A percentile compares a stretch with the other conserved stretches of the same genome.
These are phyloP conservation scores for Akanthomyces lecanii DNA, from an alignment of 2,329 filamentous ascomycete genomes.

Conservation along the genomic window DNA sequence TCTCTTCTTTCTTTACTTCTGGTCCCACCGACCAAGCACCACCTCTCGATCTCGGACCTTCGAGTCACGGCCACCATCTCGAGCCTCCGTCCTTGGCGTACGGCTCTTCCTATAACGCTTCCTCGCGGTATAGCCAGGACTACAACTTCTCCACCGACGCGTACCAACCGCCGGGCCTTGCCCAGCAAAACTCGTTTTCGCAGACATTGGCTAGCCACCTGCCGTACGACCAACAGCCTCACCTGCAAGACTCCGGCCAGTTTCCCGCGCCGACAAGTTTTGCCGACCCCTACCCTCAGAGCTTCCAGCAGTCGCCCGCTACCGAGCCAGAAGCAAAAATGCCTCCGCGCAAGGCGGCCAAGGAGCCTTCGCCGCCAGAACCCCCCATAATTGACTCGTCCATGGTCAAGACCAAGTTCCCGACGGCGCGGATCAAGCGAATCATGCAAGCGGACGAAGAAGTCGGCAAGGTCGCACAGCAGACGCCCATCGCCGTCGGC, in stretches of 20 bases:
- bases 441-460: constrained; percentile 99
- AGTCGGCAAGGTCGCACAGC: constrained; percentile 96
- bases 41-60: constrained; percentile 25
- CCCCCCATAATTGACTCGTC: constrained; percentile 52
- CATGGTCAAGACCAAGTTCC: constrained; percentile 90
- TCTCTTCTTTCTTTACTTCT: constrained; percentile 51
- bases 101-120: constrained; percentile 9
- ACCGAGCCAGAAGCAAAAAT: constrained; percentile 24
- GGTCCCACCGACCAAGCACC: constrained; percentile 33
- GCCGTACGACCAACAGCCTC: background rate
- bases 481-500: constrained; percentile 91
- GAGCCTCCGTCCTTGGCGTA: constrained; percentile 21
- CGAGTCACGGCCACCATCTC: constrained; percentile 26
- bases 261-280: constrained; percentile 6
- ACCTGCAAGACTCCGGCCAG: constrained; percentile 8
- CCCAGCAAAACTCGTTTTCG: constrained; percentile 14
- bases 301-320: background rate
- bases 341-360: constrained; percentile 32
- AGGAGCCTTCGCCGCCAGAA: constrained; percentile 29
- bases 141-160: background rate
- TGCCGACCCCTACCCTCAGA: constrained; percentile 8
- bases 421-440: constrained; percentile 93
- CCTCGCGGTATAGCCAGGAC: constrained; percentile 4
- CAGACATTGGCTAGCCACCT: constrained; percentile 6
- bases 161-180: constrained; percentile 20